Conservation (phyloP, 139 green algal species). For the Picochlorum sp. region DNA sequence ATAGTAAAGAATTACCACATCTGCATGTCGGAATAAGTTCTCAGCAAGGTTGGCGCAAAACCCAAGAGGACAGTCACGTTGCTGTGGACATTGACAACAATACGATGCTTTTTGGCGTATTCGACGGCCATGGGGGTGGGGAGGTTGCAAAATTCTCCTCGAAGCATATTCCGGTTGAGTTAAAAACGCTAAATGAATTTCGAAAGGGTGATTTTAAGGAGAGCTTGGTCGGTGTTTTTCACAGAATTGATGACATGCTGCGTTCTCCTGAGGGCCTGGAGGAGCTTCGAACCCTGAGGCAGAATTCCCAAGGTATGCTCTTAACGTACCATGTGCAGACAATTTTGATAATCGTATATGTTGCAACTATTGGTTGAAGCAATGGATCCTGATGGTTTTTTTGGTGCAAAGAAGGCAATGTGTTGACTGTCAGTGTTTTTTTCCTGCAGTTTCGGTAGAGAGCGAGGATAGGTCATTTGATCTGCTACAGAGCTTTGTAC, state of each 20-base stretch:
- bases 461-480: slow-evolving; percentile 14
- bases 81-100: slow-evolving; percentile 1
- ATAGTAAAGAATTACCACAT: neutral
- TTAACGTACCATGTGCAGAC: neutral
- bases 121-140: slow-evolving; percentile 53
- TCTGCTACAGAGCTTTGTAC: slow-evolving; percentile 23
- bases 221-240: slow-evolving; percentile 26
- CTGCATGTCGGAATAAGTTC: slow-evolving; percentile 11
- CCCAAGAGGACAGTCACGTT: slow-evolving; percentile 24
- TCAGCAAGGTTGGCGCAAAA: slow-evolving; percentile 26
- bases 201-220: slow-evolving; percentile 42
- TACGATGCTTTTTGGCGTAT: slow-evolving; percentile 69
- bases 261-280: slow-evolving; percentile 10
- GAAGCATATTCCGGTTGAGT: slow-evolving; percentile 59
- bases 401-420: slow-evolving; percentile 5
- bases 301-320: neutral
- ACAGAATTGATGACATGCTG: slow-evolving; percentile 27
- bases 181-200: slow-evolving; percentile 46
- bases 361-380: neutral
- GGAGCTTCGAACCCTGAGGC: slow-evolving; percentile 11
- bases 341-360: too few relatives aligned
- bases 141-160: slow-evolving; percentile 85
- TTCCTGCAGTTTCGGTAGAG: neutral
- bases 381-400: neutral
- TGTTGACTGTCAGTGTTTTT: too few relatives aligned